phyloP scores from a whole-genome alignment of 2,329 filamentous ascomycete genomes.

The Talaromyces amestolkiae region DNA sequence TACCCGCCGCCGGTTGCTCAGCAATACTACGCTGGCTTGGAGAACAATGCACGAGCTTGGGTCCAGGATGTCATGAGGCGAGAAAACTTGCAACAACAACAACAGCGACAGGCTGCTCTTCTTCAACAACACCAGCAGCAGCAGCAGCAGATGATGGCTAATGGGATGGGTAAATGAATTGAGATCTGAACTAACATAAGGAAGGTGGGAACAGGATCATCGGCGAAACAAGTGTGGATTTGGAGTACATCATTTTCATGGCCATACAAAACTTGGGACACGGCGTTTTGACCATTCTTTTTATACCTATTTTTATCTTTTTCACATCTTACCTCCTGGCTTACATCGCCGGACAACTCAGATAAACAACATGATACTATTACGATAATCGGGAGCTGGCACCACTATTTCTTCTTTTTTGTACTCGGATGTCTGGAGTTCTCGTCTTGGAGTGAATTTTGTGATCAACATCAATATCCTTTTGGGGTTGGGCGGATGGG shows the following conservation, averaged over 20 bases:
- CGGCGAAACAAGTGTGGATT: not conserved
- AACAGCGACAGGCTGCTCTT: constrained; percentile 15
- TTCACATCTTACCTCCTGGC: not conserved
- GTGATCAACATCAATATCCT: constrained; percentile 14
- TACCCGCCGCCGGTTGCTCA: constrained; percentile 40
- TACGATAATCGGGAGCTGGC: constrained; percentile 11
- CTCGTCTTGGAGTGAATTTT: constrained; percentile 10
- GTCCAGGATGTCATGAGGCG: constrained; percentile 40
- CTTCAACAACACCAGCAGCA: constrained; percentile 29
- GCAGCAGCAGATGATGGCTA: constrained; percentile 44
- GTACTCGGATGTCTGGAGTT: constrained; percentile 20
- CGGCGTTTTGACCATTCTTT: constrained; percentile 16
- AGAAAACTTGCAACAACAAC: constrained; percentile 33
- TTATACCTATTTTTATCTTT: constrained; percentile 22
- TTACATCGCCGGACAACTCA: not conserved
- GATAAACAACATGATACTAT: constrained; percentile 10
- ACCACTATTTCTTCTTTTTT: not conserved
- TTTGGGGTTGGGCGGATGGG: constrained; percentile 17
- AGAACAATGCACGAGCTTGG: constrained; percentile 38
- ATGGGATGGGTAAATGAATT: constrained; percentile 37
- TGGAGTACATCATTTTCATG: constrained; percentile 7
- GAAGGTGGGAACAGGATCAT: not conserved
- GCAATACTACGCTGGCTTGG: constrained; percentile 38
- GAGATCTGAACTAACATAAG: not conserved
- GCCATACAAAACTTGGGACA: constrained; percentile 3